Conservation (phyloP, 371 early-diverging fungal species). For the Rhizopus sp. region DNA sequence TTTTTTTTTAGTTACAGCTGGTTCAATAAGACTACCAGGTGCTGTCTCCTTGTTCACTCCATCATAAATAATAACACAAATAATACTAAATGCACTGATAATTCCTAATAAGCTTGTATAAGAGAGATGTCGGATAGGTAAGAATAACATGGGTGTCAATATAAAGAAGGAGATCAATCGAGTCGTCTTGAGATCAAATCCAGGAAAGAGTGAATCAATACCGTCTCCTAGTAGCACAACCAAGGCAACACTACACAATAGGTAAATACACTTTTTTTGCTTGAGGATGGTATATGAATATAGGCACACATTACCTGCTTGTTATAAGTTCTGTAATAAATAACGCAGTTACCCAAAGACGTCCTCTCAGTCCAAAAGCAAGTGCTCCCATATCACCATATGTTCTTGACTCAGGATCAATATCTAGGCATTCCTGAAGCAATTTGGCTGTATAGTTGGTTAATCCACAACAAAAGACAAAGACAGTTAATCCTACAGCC, state of each 20-base stretch:
- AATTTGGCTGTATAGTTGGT: slow-evolving; percentile 70
- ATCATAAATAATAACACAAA: slow-evolving; percentile 47
- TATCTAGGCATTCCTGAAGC: slow-evolving; percentile 60
- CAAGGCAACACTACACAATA: slow-evolving; percentile 30
- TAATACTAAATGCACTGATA: slow-evolving; percentile 45
- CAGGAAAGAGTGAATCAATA: slow-evolving; percentile 44
- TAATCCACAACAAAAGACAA: slow-evolving; percentile 56
- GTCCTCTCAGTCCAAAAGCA: slow-evolving; percentile 68
- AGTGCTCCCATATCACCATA: slow-evolving; percentile 72
- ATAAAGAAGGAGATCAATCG: slow-evolving; percentile 42
- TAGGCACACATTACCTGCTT: slow-evolving; percentile 38
- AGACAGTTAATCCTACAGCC: slow-evolving; percentile 58
- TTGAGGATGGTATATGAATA: neutral
- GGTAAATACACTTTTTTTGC: neutral
- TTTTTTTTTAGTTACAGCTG: slow-evolving; percentile 43
- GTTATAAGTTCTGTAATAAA: slow-evolving; percentile 71
- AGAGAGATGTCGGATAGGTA: slow-evolving; percentile 51
- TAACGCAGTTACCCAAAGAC: slow-evolving; percentile 49
- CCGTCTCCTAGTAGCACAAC: slow-evolving; percentile 49
- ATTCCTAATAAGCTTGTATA: slow-evolving; percentile 58
- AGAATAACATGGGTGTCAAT: slow-evolving; percentile 49
- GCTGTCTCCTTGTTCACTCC: slow-evolving; percentile 46
- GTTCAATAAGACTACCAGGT: slow-evolving; percentile 65
- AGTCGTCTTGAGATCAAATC: slow-evolving; percentile 22
- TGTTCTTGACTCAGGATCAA: slow-evolving; percentile 47